A percentile compares a stretch with the other conserved stretches of the same genome.
Conservation (phyloP, 345 rosid species). For the Sisymbrium altissimum region DNA sequence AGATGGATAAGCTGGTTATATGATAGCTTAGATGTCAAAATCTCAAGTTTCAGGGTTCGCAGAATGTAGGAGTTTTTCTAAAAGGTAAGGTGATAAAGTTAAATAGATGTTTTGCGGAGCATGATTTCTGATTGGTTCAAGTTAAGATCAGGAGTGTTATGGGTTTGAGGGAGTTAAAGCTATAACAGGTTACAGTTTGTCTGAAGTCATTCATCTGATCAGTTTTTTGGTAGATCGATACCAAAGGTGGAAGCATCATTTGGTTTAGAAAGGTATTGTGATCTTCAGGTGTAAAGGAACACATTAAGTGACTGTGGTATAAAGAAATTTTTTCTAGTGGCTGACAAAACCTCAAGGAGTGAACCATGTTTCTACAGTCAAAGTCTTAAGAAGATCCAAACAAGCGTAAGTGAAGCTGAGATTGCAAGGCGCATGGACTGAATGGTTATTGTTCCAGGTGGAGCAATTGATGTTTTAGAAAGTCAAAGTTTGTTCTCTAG, state of each 20-base stretch:
- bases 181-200: neutral
- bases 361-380: no score
- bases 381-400: no score
- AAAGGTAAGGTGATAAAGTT: neutral
- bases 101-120: neutral
- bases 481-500: neutral
- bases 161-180: neutral
- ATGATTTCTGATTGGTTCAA: neutral
- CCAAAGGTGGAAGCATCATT: neutral
- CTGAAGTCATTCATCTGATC: neutral
- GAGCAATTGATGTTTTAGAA: neutral
- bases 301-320: no score
- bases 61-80: neutral
- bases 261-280: neutral
- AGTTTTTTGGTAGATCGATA: neutral
- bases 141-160: neutral
- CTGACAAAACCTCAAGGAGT: no score
- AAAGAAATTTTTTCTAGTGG: no score
- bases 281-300: neutral
- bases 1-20: neutral
- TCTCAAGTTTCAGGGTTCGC: neutral
- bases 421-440: no score
- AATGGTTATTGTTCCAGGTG: neutral
- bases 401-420: no score
- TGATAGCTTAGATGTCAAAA: neutral